Conservation (phyloP, 2,329 filamentous ascomycete species). For the Plenodomus tracheiphilus region DNA sequence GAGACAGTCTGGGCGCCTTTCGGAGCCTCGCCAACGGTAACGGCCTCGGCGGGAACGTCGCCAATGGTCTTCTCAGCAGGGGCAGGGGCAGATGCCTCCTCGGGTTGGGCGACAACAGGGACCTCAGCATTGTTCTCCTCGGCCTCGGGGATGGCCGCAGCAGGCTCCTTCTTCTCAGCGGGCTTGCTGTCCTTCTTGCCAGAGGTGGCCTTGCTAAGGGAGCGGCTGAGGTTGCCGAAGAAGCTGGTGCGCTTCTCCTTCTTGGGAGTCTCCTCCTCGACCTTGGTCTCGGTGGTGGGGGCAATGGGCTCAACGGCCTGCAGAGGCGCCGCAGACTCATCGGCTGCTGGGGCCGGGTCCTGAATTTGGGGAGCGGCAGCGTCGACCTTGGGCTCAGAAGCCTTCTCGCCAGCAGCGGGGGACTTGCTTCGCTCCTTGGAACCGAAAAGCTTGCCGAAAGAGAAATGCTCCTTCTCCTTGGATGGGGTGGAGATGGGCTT, state of each 20-base stretch:
- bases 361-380: constrained; percentile 45
- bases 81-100: constrained; percentile 27
- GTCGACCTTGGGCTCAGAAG: constrained; percentile 44
- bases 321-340: constrained; percentile 28
- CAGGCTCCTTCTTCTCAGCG: constrained; percentile 37
- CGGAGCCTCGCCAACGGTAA: constrained; percentile 46
- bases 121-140: constrained; percentile 35
- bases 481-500: constrained; percentile 39
- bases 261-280: constrained; percentile 50
- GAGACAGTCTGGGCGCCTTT: constrained; percentile 45
- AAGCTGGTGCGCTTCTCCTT: constrained; percentile 87
- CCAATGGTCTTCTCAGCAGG: constrained; percentile 39
- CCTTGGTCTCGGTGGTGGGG: constrained; percentile 46
- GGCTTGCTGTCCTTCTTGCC: constrained; percentile 43
- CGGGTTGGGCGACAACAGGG: constrained; percentile 24
- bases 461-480: constrained; percentile 54
- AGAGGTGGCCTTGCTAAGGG: constrained; percentile 46
- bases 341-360: constrained; percentile 24
- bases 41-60: constrained; percentile 44
- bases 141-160: constrained; percentile 38
- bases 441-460: constrained; percentile 57
- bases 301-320: constrained; percentile 29
- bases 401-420: constrained; percentile 36
- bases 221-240: constrained; percentile 68
- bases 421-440: constrained; percentile 56